These are phyloP conservation scores for Fraxinus xanthoxyloides DNA, from an alignment of 305 asterid genomes.

Conservation along the genomic window DNA sequence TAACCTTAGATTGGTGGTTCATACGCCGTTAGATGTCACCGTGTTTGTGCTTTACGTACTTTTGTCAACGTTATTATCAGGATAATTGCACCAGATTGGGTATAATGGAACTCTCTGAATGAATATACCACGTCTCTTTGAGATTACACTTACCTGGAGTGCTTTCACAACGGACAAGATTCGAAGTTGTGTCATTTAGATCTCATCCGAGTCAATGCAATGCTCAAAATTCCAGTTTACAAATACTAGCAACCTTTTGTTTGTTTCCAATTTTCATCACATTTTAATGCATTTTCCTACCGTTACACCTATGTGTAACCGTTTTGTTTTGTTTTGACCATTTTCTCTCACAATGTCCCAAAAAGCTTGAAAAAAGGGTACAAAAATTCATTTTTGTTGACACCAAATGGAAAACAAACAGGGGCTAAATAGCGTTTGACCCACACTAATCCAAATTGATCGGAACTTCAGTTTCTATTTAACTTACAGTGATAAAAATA, in stretches of 20 bases:
- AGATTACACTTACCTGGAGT: background rate
- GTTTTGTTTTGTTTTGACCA: no score
- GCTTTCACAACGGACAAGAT: background rate
- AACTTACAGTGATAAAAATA: background rate
- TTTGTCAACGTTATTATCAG: background rate
- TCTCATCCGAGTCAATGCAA: background rate
- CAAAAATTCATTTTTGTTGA: no score
- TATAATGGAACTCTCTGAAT: background rate
- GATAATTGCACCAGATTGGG: background rate
- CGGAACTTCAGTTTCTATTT: background rate
- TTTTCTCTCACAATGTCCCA: no score
- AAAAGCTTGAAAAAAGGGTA: no score
- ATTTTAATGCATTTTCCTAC: no score
- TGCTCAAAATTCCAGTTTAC: background rate
- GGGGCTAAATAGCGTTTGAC: background rate
- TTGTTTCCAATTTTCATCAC: no score
- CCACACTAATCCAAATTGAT: background rate
- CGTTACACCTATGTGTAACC: no score
- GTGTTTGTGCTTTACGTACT: background rate
- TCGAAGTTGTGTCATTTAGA: background rate
- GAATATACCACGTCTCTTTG: background rate
- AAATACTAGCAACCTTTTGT: no score
- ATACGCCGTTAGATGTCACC: background rate
- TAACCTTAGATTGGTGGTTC: background rate
- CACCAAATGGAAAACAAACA: no score